These are phyloP conservation scores for Basipetospora sp. DNA, from an alignment of 2,329 filamentous ascomycete genomes.

Conservation along the genomic window DNA sequence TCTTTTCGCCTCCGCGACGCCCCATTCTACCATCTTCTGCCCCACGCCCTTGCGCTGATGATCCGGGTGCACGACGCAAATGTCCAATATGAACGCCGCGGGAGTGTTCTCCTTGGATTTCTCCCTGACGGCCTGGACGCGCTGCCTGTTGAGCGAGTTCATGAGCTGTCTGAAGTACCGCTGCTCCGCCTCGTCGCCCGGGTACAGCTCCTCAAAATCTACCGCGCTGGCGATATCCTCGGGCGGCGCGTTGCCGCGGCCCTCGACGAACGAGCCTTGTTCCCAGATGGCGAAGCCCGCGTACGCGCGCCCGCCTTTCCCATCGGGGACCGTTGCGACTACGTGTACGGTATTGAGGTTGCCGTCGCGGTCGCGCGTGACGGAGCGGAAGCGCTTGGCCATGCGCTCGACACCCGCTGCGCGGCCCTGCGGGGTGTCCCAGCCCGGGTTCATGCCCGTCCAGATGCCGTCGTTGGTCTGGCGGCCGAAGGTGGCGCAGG, in stretches of 20 bases:
- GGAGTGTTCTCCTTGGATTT: constrained; percentile 25
- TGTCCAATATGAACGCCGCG: constrained; percentile 33
- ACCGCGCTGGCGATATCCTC: constrained; percentile 17
- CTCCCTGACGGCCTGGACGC: constrained; percentile 26
- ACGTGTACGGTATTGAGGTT: constrained; percentile 35
- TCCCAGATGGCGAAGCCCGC: constrained; percentile 41
- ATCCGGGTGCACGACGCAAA: constrained; percentile 36
- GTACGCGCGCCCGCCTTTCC: constrained; percentile 16
- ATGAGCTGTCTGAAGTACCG: constrained; percentile 31
- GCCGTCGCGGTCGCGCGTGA: constrained; percentile 27
- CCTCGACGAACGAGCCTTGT: constrained; percentile 34
- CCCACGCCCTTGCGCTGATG: constrained; percentile 38
- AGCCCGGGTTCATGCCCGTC: constrained; percentile 36
- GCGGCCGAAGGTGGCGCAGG: constrained; percentile 27
- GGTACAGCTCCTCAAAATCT: constrained; percentile 24
- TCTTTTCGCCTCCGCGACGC: constrained; percentile 25
- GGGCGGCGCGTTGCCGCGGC: constrained; percentile 27
- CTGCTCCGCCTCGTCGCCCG: constrained; percentile 28
- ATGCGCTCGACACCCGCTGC: constrained; percentile 22
- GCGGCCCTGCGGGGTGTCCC: constrained; percentile 34
- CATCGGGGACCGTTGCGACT: constrained; percentile 32
- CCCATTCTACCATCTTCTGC: constrained; percentile 30
- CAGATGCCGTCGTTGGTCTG: constrained; percentile 38
- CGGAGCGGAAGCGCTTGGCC: constrained; percentile 24
- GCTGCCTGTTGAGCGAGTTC: constrained; percentile 26